Conservation (phyloP, 805 yeast genomes). For the Hermanozyma aechmeae region DNA sequence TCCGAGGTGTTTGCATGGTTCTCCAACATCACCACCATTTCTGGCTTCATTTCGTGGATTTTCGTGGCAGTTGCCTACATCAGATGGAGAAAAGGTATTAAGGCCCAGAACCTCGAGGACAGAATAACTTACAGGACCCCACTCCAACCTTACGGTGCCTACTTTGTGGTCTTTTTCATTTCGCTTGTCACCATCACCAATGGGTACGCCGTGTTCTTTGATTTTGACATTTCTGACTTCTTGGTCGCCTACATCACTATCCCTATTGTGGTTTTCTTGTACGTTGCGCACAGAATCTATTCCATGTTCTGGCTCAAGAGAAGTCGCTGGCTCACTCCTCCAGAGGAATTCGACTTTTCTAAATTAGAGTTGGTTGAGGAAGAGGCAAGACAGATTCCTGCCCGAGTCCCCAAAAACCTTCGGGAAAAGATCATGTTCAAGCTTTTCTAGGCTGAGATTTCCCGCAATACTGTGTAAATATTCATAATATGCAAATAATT, state of each 20-base stretch:
- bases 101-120: constrained; percentile 40
- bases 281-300: constrained; percentile 49
- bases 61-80: constrained; percentile 42
- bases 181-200: constrained; percentile 54
- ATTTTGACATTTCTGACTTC: constrained; percentile 48
- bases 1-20: constrained; percentile 55
- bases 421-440: constrained; percentile 16
- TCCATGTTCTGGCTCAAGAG: constrained; percentile 17
- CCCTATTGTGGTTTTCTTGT: constrained; percentile 45
- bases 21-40: constrained; percentile 53
- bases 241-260: constrained; percentile 66
- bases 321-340: constrained; percentile 35
- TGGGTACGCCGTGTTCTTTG: constrained; percentile 61
- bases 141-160: constrained; percentile 51
- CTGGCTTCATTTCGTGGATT: constrained; percentile 61
- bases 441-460: background rate
- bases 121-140: constrained; percentile 50
- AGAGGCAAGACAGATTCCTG: constrained; percentile 32
- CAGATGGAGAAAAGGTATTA: constrained; percentile 58
- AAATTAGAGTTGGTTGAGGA: constrained; percentile 56
- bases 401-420: constrained; percentile 30
- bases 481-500: background rate
- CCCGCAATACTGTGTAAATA: background rate
- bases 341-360: constrained; percentile 49
- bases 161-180: constrained; percentile 41